phyloP scores from a whole-genome alignment of 192 early-diverging fungal species.

The Entophlyctis helioformis region DNA sequence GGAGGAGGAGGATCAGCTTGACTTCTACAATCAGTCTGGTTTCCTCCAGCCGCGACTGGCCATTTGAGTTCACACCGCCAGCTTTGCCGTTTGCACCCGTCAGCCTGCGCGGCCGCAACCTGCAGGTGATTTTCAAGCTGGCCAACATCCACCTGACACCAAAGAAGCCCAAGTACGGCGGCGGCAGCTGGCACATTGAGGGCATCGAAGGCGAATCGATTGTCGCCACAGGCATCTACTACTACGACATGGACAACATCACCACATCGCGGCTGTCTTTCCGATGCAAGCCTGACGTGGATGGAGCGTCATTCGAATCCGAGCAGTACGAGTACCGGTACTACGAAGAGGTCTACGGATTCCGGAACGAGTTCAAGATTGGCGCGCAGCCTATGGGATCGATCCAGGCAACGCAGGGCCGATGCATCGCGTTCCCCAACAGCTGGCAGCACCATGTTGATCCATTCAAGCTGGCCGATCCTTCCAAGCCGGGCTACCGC shows the following conservation, averaged over 20 bases:
- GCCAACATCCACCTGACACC: slow-evolving; percentile 56
- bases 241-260: slow-evolving; percentile 61
- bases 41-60: slow-evolving; percentile 15
- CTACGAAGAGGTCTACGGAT: slow-evolving; percentile 10
- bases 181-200: slow-evolving; percentile 59
- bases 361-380: slow-evolving; percentile 10
- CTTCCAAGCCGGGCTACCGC: slow-evolving; percentile 46
- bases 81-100: slow-evolving; percentile 5
- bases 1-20: neutral
- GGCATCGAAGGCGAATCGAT: slow-evolving; percentile 61
- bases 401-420: slow-evolving; percentile 34
- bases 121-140: slow-evolving; percentile 63
- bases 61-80: slow-evolving; percentile 3
- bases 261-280: slow-evolving; percentile 47
- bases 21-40: neutral
- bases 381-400: slow-evolving; percentile 26
- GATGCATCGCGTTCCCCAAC: slow-evolving; percentile 63
- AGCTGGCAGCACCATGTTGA: slow-evolving; percentile 55
- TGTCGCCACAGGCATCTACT: slow-evolving; percentile 60
- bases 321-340: slow-evolving; percentile 3
- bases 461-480: slow-evolving; percentile 46
- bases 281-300: slow-evolving; percentile 20
- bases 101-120: slow-evolving; percentile 17
- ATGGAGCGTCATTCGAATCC: slow-evolving; percentile 9
- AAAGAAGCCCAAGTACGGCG: slow-evolving; percentile 42